Conservation (phyloP, 805 yeast genomes). For the Zygoascus biomembranicola region DNA sequence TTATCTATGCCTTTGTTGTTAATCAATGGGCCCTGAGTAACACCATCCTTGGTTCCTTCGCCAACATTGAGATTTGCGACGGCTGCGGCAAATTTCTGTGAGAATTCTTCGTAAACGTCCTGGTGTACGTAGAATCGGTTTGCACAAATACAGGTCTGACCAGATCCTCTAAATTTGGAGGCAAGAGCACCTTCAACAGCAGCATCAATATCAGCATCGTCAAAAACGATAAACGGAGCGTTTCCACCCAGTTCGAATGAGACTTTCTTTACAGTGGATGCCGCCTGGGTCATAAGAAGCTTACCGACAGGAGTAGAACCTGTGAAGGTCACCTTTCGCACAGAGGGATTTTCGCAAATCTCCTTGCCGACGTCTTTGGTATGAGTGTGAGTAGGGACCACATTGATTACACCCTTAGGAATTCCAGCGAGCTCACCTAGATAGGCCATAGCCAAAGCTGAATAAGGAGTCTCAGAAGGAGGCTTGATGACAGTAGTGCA, state of each 20-base stretch:
- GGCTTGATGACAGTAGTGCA: slow-evolving; percentile 74
- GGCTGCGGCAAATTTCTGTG: slow-evolving; percentile 39
- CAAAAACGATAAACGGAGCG: slow-evolving; percentile 71
- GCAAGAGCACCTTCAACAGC: slow-evolving; percentile 63
- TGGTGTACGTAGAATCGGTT: slow-evolving; percentile 64
- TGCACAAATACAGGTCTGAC: slow-evolving; percentile 81
- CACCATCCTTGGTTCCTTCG: slow-evolving; percentile 47
- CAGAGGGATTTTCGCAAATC: slow-evolving; percentile 46
- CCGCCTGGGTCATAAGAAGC: slow-evolving; percentile 53
- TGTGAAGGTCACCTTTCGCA: slow-evolving; percentile 66
- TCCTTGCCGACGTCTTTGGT: slow-evolving; percentile 41
- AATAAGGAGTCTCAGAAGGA: slow-evolving; percentile 65
- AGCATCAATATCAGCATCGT: slow-evolving; percentile 60
- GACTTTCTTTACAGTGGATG: slow-evolving; percentile 57
- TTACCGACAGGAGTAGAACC: slow-evolving; percentile 74
- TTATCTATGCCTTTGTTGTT: slow-evolving; percentile 54
- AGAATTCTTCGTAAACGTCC: slow-evolving; percentile 56
- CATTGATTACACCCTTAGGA: slow-evolving; percentile 62
- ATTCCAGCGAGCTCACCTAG: slow-evolving; percentile 61
- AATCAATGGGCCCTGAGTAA: slow-evolving; percentile 73
- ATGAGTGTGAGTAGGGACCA: slow-evolving; percentile 38
- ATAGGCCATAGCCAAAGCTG: slow-evolving; percentile 59
- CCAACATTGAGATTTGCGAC: slow-evolving; percentile 48
- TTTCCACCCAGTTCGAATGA: slow-evolving; percentile 77
- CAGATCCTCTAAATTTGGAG: slow-evolving; percentile 68